Evolutionary conservation across 768 basidiomycete genomes (phyloP).

Genomic region (Lentinula guzmanii): DNA sequence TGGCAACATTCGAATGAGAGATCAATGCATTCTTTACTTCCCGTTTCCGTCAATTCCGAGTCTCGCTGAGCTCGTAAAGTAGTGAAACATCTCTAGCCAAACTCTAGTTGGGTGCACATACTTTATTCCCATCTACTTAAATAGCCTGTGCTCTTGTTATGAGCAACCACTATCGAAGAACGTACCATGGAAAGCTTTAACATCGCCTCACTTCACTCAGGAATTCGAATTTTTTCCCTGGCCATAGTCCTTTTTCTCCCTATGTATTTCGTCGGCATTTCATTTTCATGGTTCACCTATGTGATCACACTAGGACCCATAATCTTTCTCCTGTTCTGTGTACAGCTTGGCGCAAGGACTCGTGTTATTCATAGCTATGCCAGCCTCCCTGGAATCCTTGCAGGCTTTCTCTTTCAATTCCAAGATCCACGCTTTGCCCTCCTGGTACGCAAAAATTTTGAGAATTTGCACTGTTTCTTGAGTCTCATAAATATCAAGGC

Average conservation of each 20-base stretch:
- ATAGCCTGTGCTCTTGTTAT: too few species aligned
- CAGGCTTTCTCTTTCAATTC: neutral
- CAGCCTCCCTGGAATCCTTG: neutral
- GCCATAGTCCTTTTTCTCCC: neutral
- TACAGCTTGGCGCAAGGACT: neutral
- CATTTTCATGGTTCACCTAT: neutral
- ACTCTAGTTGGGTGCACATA: too few species aligned
- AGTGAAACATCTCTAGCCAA: too few species aligned
- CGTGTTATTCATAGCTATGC: neutral
- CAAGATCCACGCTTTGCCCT: neutral
- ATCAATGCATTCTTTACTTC: too few species aligned
- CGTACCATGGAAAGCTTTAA: neutral
- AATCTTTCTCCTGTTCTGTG: neutral
- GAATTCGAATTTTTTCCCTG: neutral
- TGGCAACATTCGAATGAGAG: too few species aligned
- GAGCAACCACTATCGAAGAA: too few species aligned
- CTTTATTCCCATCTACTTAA: too few species aligned
- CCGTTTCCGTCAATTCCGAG: too few species aligned
- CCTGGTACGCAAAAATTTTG: neutral
- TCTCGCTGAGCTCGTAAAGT: too few species aligned
- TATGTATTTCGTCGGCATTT: neutral
- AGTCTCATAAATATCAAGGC: too few species aligned
- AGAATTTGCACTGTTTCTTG: too few species aligned
- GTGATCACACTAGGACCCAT: too few species aligned
- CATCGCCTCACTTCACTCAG: neutral